Evolutionary conservation across 1,139 yeast genomes (phyloP), one percentile per base, ranked within the genome.

Genomic region (Arxiozyma telluris): DNA sequence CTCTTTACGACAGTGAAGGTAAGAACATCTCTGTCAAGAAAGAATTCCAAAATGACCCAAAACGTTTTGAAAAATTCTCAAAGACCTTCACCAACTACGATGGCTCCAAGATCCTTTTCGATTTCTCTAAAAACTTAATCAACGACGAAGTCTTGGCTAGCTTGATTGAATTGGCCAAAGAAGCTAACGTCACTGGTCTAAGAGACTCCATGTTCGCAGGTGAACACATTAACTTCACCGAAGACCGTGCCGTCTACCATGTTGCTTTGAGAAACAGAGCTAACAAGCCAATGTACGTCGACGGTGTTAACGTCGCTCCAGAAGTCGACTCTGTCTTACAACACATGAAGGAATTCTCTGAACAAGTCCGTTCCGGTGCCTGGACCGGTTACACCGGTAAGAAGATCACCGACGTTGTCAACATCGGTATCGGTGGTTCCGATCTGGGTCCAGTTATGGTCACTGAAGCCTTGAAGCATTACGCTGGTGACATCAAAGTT

Each of bases 381-480:
- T 91, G 98, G 97, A 89, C 83, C 66, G 98, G 98, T 71, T 93
- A 87, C 80, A 84, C 97, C 61, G 98, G 98, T 64, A 90, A 90
- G 80, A 75, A 79, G 64, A 93, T 93, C 73, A 87, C 94, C 64
- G 96, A 90, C 69, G 84, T 93, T 57, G 98, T 93, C 68, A 93
- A 93, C 79, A 88, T 93, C 67, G 98, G 98, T 74, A 93, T 93
- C 70, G 98, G 98, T 70, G 98, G 98, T 63, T 90, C 98, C 38
- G 98, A 93, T 73, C 81, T 93, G 67, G 98, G 98, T 65, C 98
- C 98, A 51, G 98, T 93, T 55, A 93, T 93, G 98, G 98, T 93
- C 64, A 90, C 97, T 57, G 98, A 93, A 76, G 97, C 98, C 43
- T 81, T 93, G 71, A 93, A 91, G 78, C 84, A 87, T 61, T 93